Conservation (phyloP, 208 protist species). For the Leishmania tarentolae region DNA sequence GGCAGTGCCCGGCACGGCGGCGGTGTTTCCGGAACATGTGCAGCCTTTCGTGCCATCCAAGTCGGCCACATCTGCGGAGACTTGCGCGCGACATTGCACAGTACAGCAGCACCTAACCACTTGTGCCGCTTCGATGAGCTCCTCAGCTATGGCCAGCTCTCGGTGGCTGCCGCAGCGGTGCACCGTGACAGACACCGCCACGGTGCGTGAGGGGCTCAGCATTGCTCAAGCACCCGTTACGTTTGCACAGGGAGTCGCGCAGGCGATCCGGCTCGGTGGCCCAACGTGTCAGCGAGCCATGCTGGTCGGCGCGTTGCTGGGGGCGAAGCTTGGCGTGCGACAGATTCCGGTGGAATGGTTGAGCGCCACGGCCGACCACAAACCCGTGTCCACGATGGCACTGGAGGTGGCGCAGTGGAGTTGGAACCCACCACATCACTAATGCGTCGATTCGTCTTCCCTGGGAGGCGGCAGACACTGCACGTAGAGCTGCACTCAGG, state of each 20-base stretch:
- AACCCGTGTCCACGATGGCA: slow-evolving; percentile 62
- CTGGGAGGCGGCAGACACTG: background rate
- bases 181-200: slow-evolving; percentile 33
- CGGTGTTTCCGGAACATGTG: slow-evolving; percentile 61
- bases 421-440: slow-evolving; percentile 83
- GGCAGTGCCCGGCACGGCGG: slow-evolving; percentile 43
- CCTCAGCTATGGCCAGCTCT: background rate
- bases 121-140: background rate
- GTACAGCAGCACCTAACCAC: slow-evolving; percentile 7
- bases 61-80: background rate
- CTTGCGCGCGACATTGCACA: background rate
- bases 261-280: slow-evolving; percentile 57
- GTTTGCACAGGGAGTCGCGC: slow-evolving; percentile 60
- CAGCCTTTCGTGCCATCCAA: slow-evolving; percentile 16
- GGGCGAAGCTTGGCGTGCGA: slow-evolving; percentile 66
- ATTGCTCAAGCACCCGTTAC: slow-evolving; percentile 51
- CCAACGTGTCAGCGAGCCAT: slow-evolving; percentile 62
- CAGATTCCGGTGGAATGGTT: slow-evolving; percentile 73
- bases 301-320: slow-evolving; percentile 84
- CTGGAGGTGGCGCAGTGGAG: slow-evolving; percentile 83
- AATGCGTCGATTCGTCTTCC: background rate
- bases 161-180: slow-evolving; percentile 36
- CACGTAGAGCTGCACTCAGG: background rate
- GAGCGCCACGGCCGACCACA: slow-evolving; percentile 68
- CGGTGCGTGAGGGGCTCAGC: slow-evolving; percentile 56